Conservation (phyloP, 352 stramenopile species). For the Sclerospora graminicola region DNA sequence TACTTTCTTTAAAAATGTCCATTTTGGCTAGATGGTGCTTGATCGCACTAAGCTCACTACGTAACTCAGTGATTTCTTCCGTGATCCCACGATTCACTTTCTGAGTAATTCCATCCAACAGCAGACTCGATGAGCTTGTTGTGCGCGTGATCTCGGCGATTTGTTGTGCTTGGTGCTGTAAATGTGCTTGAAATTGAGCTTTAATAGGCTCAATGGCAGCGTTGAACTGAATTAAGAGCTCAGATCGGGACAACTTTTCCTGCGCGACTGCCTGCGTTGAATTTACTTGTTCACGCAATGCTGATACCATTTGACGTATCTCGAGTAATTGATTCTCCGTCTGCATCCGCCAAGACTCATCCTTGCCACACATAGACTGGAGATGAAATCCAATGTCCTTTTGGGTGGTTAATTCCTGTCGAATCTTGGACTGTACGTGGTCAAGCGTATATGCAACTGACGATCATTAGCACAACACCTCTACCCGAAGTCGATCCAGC, state of each 20-base stretch:
- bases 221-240: conserved; percentile 77
- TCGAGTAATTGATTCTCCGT: conserved; percentile 74
- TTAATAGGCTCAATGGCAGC: conserved; percentile 73
- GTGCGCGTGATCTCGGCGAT: conserved; percentile 57
- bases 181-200: conserved; percentile 55
- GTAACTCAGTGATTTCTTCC: conserved; percentile 42
- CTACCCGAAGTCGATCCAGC: conserved; percentile 51
- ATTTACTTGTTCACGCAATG: conserved; percentile 62
- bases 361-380: conserved; percentile 75
- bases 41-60: no score
- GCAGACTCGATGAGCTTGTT: conserved; percentile 40
- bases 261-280: conserved; percentile 46
- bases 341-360: conserved; percentile 80
- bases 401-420: conserved; percentile 70
- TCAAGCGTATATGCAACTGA: conserved; percentile 68
- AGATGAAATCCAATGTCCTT: conserved; percentile 77
- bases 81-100: conserved; percentile 50
- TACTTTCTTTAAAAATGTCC: no score
- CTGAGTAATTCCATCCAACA: conserved; percentile 49
- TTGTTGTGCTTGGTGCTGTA: conserved; percentile 65
- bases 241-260: conserved; percentile 61
- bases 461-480: conserved; percentile 62
- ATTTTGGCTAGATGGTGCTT: no score
- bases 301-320: conserved; percentile 57
- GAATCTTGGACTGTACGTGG: conserved; percentile 64